phyloP scores from a whole-genome alignment of 495 filamentous ascomycete species.

The Lepidopterella palustris region DNA sequence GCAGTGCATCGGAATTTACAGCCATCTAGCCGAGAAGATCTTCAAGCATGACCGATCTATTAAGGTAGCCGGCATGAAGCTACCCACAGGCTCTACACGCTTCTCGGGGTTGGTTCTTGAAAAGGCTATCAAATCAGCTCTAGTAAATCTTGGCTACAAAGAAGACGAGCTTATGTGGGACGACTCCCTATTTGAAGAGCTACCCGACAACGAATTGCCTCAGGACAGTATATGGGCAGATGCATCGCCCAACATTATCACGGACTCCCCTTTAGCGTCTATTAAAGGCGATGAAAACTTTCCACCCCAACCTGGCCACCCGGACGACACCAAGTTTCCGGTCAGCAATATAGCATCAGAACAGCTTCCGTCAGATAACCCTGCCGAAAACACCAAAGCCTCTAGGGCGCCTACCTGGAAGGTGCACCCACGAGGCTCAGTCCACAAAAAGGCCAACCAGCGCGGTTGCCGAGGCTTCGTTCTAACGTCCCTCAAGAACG shows the following conservation, averaged over 20 bases:
- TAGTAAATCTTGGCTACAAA: slow-evolving; percentile 28
- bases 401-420: slow-evolving; percentile 29
- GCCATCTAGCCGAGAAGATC: slow-evolving; percentile 28
- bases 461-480: slow-evolving; percentile 31
- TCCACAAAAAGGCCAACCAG: slow-evolving; percentile 23
- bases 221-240: slow-evolving; percentile 30
- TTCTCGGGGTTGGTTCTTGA: slow-evolving; percentile 31
- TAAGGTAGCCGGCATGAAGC: slow-evolving; percentile 32
- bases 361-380: not conserved
- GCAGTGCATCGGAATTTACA: slow-evolving; percentile 28
- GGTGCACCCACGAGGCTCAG: slow-evolving; percentile 20
- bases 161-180: slow-evolving; percentile 35
- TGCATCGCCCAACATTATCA: slow-evolving; percentile 11
- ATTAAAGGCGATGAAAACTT: not conserved
- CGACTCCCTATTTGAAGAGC: slow-evolving; percentile 31
- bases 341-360: slow-evolving; percentile 13
- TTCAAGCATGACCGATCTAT: slow-evolving; percentile 34
- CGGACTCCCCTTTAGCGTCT: slow-evolving; percentile 14
- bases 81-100: slow-evolving; percentile 24
- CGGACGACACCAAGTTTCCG: slow-evolving; percentile 1
- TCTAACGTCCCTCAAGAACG: slow-evolving; percentile 29
- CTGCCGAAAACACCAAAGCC: not conserved
- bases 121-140: slow-evolving; percentile 28
- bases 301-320: slow-evolving; percentile 4
- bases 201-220: slow-evolving; percentile 22